Conservation (phyloP, 2,329 filamentous ascomycete species). For the Phialophora verrucosa region DNA sequence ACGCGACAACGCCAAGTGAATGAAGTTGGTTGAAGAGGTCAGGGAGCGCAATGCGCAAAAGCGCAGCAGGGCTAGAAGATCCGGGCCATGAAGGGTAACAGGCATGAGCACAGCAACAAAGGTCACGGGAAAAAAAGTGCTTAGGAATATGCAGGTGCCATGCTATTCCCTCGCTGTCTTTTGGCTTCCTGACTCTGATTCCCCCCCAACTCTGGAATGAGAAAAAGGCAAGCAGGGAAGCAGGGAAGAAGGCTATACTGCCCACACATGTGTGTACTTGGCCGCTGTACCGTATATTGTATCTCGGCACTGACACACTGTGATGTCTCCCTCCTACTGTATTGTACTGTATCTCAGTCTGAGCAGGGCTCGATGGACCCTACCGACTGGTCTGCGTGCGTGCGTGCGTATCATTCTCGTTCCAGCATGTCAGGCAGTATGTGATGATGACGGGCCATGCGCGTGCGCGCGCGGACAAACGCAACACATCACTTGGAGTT, state of each 20-base stretch:
- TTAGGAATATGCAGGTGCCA: not conserved
- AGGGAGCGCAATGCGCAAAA: not conserved
- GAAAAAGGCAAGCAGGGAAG: not conserved
- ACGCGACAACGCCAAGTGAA: not conserved
- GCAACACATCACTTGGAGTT: too few species aligned
- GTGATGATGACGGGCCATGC: too few species aligned
- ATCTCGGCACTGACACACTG: not conserved
- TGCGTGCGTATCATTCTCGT: not conserved
- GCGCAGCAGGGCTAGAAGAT: not conserved
- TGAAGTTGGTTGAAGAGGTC: not conserved
- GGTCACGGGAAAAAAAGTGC: not conserved
- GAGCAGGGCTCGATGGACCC: not conserved
- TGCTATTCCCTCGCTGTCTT: not conserved
- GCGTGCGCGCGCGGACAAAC: too few species aligned
- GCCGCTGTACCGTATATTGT: not conserved
- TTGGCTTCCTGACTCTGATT: not conserved
- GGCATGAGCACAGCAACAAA: not conserved
- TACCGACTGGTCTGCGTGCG: not conserved
- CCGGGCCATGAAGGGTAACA: not conserved
- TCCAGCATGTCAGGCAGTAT: not conserved
- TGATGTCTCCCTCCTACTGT: not conserved
- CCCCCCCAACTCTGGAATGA: not conserved
- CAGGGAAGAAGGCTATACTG: not conserved
- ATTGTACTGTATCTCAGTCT: not conserved
- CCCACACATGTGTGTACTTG: not conserved